These are phyloP conservation scores for Gynandropsis gynandra DNA, from an alignment of 345 rosid species.

Conservation along the genomic window DNA sequence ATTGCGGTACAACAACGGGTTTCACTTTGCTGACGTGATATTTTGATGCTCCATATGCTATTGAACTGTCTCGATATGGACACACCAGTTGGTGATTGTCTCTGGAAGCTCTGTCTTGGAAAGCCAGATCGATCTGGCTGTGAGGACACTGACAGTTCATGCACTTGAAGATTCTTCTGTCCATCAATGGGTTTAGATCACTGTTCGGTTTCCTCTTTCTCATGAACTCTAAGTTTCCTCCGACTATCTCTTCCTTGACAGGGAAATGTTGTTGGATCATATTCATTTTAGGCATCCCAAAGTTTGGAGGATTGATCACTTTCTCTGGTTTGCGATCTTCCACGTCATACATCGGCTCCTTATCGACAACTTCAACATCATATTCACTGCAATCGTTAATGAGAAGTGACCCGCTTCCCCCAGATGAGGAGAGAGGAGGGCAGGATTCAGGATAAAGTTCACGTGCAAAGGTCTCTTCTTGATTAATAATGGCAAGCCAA, in stretches of 20 bases:
- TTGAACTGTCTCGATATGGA: slow-evolving; percentile 32
- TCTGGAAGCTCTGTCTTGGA: slow-evolving; percentile 47
- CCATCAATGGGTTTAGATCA: slow-evolving; percentile 42
- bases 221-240: slow-evolving; percentile 32
- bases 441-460: slow-evolving; percentile 63
- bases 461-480: slow-evolving; percentile 63
- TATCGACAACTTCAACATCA: slow-evolving; percentile 70
- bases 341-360: slow-evolving; percentile 39
- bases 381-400: slow-evolving; percentile 52
- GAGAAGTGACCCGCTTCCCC: slow-evolving; percentile 50
- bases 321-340: slow-evolving; percentile 43
- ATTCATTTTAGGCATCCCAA: slow-evolving; percentile 30
- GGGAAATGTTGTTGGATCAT: slow-evolving; percentile 39
- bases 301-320: slow-evolving; percentile 23
- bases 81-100: slow-evolving; percentile 70
- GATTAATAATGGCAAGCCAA: slow-evolving; percentile 75
- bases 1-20: slow-evolving; percentile 49
- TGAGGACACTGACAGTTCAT: slow-evolving; percentile 56
- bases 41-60: slow-evolving; percentile 41
- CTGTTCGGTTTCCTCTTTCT: slow-evolving; percentile 48
- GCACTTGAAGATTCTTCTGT: slow-evolving; percentile 48
- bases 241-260: slow-evolving; percentile 41
- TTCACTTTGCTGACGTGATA: slow-evolving; percentile 51
- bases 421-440: slow-evolving; percentile 38
- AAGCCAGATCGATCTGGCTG: slow-evolving; percentile 43